Base-by-base conservation (phyloP, 106 monocot species). In the Gastrodia elata region DNA sequence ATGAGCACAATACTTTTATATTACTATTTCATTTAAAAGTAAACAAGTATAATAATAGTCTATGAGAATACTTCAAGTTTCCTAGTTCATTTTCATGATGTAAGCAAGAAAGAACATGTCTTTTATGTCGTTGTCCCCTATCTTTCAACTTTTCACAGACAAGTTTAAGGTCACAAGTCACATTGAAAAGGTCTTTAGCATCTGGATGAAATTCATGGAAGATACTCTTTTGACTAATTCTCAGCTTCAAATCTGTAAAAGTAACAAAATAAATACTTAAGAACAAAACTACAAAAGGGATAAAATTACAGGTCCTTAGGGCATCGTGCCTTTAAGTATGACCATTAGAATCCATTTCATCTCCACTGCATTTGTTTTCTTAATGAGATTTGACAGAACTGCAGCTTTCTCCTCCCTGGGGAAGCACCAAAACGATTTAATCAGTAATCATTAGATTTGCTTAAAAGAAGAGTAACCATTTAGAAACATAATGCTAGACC, bases 311-410 rank as follows among this genome's bases (percentile, higher is more conserved):
- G 34, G 2, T 56, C 34, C 11, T 6, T 64, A 64, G 3, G 26
- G 32, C 30, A 32, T 8, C 16, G 4, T 64, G 88, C 97, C 97
- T 88, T 97, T 93, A 8, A 97, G 90, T 74, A 94, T 94, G 37
- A 94, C 87, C 91, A 94, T 89, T 70, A 94, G 38, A 73, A 94
- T 87, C 94, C 94, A 94, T 72, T 94, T 91, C 94, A 94, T 94
- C 74, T 97, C 98, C 35, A 85, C 57, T n/a, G 93, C 82, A 85
- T 98, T 98, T 74, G 98, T 98, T 79, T 83, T 98, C 81, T 88
- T 91, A 43, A 98, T 93, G n/a, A 98, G 84, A 72, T 72, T 70
- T 80, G 93, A 86, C 65, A 98, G 90, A 38, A 91, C 78, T 34
- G 74, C 87, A 61, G 88, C 78, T 79, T 98, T 98, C 43, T 85